Percentiles rank a stretch among this genome's conserved stretches.
Conservation (phyloP, 306 rosid species). For the Inga oerstediana region DNA sequence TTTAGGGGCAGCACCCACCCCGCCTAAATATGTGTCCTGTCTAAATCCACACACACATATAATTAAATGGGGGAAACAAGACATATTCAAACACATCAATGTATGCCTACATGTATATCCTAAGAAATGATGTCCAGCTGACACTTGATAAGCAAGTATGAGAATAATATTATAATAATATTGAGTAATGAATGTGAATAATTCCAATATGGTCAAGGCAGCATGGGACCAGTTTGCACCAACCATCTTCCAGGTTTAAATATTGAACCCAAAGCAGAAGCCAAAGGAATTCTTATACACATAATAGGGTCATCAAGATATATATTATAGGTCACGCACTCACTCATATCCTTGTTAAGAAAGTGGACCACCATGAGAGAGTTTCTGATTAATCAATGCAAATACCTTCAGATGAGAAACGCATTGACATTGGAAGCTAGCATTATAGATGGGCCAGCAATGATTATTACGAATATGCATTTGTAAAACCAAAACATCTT, state of each 20-base stretch:
- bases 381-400: constrained; percentile 14
- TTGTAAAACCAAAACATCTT: constrained; percentile 21
- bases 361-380: constrained; percentile 30
- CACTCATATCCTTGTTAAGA: constrained; percentile 24
- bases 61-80: background rate
- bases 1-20: no score
- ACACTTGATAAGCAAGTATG: background rate
- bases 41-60: background rate
- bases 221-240: background rate
- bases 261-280: constrained; percentile 2
- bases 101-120: background rate
- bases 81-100: background rate
- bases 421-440: constrained; percentile 24
- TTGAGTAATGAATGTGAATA: background rate
- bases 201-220: background rate
- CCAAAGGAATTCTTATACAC: background rate
- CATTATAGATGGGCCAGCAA: constrained; percentile 31
- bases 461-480: constrained; percentile 17
- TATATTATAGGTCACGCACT: constrained; percentile 3
- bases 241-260: background rate
- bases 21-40: background rate
- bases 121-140: constrained; percentile 1
- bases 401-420: constrained; percentile 16
- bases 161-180: background rate
- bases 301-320: constrained; percentile 1